Base-by-base conservation (phyloP, 1,139 yeast genomes). In the Kurtzmaniella quercitrusa region DNA sequence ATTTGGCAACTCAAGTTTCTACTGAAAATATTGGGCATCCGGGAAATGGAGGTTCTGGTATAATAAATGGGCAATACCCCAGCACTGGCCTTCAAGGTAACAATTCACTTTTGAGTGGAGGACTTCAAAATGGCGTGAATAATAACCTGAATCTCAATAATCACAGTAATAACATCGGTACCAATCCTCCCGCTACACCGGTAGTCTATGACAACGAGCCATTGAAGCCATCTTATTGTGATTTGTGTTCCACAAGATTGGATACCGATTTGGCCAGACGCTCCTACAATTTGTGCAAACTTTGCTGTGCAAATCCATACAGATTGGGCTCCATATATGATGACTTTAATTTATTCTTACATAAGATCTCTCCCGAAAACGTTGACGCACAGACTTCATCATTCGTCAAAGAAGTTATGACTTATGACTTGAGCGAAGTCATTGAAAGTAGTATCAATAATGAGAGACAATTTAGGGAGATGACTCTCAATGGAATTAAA, bases 381-480 rank as follows among this genome's bases (percentile, higher is more conserved):
- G 30, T 33, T 8, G 40, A 42, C 14, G 17, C 22, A 4, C 17
- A 38, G 20, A 23, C 42, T 45, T 57, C 61, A 44, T 66, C 69
- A 1, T 71, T 61, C 48, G 56, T 71, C 40, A 65, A 64, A 44
- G 75, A 71, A 49, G 60, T 68, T 39, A 65, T 63, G 44, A 55
- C 52, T 9, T 40, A 44, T 18, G 61, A 60, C 36, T 67, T 68
- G 45, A 56, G 66, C 22, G 56, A 57, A 36, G 57, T 59, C 42
- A 55, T 68, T 47, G 62, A 53, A 44, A 37, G 50, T 34, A 57
- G 52, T 45, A 53, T 54, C 45, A 54, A 47, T 42, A 56, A 52
- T 41, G 77, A 71, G 47, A 58, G 60, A 41, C 73, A 68, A 52
- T 62, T 63, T 46, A 61, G 74, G 36, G 63, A 63, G 41, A 58